Conservation (phyloP, 257 asterid species). For the Solanum habrochaites region DNA sequence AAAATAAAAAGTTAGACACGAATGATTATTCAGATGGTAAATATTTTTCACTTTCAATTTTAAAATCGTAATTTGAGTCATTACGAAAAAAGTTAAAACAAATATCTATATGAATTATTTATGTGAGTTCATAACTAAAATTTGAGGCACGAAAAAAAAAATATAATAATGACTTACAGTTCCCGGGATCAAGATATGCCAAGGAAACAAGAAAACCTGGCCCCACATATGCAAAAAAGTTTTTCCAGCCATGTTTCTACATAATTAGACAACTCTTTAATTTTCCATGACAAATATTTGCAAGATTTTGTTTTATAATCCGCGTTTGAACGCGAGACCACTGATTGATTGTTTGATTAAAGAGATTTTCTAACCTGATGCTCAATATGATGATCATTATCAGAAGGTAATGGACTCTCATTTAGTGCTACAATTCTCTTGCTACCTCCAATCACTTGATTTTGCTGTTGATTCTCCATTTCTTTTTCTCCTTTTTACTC, state of each 20-base stretch:
- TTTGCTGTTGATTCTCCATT: slow-evolving; percentile 38
- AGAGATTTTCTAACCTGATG: slow-evolving; percentile 1
- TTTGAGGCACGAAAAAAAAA: background rate
- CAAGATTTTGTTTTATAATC: background rate
- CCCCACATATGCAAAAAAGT: slow-evolving; percentile 56
- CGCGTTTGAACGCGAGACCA: background rate
- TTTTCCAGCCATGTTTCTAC: slow-evolving; percentile 79
- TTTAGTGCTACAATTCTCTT: slow-evolving; percentile 27
- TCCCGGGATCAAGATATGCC: slow-evolving; percentile 96
- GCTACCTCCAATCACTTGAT: slow-evolving; percentile 20
- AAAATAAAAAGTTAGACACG: too few species aligned
- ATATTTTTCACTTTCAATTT: fast-evolving
- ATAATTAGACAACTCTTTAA: background rate
- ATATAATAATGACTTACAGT: slow-evolving; percentile 26
- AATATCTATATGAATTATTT: background rate
- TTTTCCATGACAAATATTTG: background rate
- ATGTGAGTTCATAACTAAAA: background rate
- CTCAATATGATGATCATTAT: background rate
- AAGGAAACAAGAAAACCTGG: slow-evolving; percentile 91
- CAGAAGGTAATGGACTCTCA: slow-evolving; percentile 21
- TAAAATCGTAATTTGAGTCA: too few species aligned
- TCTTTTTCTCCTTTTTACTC: background rate
- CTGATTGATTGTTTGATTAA: too few species aligned
- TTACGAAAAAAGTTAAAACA: too few species aligned
- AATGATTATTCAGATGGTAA: too few species aligned